Evolutionary conservation across 495 filamentous ascomycete genomes (phyloP).

Genomic region (Extremus antarcticus): DNA sequence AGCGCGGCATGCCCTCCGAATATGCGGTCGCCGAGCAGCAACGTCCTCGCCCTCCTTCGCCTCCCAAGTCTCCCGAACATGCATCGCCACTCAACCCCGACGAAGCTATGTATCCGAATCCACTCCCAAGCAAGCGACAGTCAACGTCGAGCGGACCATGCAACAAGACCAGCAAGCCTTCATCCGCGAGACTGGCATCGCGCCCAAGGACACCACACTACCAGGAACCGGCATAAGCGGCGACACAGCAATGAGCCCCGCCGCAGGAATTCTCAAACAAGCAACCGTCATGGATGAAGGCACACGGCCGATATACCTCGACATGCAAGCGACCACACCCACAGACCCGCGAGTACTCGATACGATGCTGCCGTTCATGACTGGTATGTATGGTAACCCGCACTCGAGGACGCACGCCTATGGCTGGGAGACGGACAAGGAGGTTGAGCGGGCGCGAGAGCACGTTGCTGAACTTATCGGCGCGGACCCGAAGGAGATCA

Average conservation of each 20-base stretch:
- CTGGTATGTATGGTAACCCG: slow-evolving; percentile 90
- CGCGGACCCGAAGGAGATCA: slow-evolving; percentile 93
- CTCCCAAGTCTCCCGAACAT: slow-evolving; percentile 34
- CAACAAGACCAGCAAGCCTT: slow-evolving; percentile 74
- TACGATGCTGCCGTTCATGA: slow-evolving; percentile 90
- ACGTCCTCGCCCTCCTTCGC: slow-evolving; percentile 14
- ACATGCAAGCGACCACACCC: slow-evolving; percentile 98
- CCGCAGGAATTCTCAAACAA: slow-evolving; percentile 80
- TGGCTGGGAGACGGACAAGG: slow-evolving; percentile 96
- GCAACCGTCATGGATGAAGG: slow-evolving; percentile 91
- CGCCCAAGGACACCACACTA: slow-evolving; percentile 42
- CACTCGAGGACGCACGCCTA: slow-evolving; percentile 97
- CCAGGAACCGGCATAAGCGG: slow-evolving; percentile 48
- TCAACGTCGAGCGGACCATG: slow-evolving; percentile 72
- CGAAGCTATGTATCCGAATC: slow-evolving; percentile 78
- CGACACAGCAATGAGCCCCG: slow-evolving; percentile 65
- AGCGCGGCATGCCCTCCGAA: slow-evolving; percentile 67
- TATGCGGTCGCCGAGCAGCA: slow-evolving; percentile 34
- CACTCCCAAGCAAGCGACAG: slow-evolving; percentile 66
- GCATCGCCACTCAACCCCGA: slow-evolving; percentile 33
- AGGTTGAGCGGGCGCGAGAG: slow-evolving; percentile 72
- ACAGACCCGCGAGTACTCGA: slow-evolving; percentile 89
- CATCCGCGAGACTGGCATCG: slow-evolving; percentile 55
- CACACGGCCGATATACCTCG: slow-evolving; percentile 87
- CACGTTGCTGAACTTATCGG: slow-evolving; percentile 81